These are phyloP conservation scores for Alternaria brassicicola DNA, from an alignment of 2,329 filamentous ascomycete genomes.

Conservation along the genomic window DNA sequence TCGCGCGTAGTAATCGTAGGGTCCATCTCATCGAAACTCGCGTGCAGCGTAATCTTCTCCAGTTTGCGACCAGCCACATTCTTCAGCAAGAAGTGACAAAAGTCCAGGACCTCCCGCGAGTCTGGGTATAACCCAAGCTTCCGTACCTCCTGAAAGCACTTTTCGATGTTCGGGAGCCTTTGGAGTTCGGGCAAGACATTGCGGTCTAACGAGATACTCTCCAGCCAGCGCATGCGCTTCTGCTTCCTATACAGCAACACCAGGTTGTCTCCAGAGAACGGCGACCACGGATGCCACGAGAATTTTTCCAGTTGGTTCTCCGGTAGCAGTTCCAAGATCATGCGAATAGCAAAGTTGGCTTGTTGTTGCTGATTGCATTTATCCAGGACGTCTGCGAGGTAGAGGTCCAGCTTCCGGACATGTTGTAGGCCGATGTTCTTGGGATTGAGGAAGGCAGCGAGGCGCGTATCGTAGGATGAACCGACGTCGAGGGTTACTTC, in stretches of 20 bases:
- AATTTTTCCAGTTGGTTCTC: slow-evolving; percentile 58
- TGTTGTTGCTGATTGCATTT: slow-evolving; percentile 54
- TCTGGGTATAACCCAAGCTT: slow-evolving; percentile 58
- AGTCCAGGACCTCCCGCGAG: slow-evolving; percentile 52
- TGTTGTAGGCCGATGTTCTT: slow-evolving; percentile 56
- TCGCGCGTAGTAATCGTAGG: slow-evolving; percentile 47
- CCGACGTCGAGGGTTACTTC: slow-evolving; percentile 57
- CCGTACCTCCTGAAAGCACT: slow-evolving; percentile 50
- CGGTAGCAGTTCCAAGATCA: slow-evolving; percentile 57
- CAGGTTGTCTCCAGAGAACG: slow-evolving; percentile 56
- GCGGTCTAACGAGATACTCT: slow-evolving; percentile 55
- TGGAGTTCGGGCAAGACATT: slow-evolving; percentile 51
- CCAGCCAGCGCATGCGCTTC: slow-evolving; percentile 56
- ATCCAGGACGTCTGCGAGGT: slow-evolving; percentile 53
- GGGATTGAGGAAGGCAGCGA: slow-evolving; percentile 55
- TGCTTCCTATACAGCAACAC: slow-evolving; percentile 57
- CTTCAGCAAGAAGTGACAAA: slow-evolving; percentile 52
- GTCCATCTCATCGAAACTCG: slow-evolving; percentile 53
- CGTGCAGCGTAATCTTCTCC: slow-evolving; percentile 56
- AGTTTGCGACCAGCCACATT: slow-evolving; percentile 46
- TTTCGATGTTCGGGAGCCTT: slow-evolving; percentile 49
- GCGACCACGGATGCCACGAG: slow-evolving; percentile 58
- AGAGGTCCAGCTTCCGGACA: slow-evolving; percentile 55
- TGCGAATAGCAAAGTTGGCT: slow-evolving; percentile 55
- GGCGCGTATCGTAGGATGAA: slow-evolving; percentile 50